A percentile compares a stretch with the other conserved stretches of the same genome.
phyloP scores from a whole-genome alignment of 495 filamentous ascomycete species.

The Astrothelium macrocarpum region DNA sequence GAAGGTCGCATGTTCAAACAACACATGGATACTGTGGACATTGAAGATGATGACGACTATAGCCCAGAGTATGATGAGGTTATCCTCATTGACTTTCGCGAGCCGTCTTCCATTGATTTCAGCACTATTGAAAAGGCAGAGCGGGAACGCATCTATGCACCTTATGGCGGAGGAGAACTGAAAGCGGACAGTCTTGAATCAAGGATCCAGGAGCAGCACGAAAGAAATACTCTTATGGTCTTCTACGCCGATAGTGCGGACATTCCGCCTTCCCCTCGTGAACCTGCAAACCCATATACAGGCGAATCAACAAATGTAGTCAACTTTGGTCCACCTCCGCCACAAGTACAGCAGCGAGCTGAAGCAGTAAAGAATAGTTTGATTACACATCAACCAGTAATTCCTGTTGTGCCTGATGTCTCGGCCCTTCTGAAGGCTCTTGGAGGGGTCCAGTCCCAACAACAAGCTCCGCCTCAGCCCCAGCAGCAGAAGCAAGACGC shows the following conservation, averaged over 20 bases:
- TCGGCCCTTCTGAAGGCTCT: constrained; percentile 12
- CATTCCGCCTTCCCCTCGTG: constrained; percentile 67
- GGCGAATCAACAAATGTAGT: constrained; percentile 29
- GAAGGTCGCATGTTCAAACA: constrained; percentile 79
- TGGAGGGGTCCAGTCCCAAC: constrained; percentile 18
- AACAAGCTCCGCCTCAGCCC: constrained; percentile 26
- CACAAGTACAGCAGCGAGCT: constrained; percentile 19
- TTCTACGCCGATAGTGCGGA: constrained; percentile 65
- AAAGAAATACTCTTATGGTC: constrained; percentile 71
- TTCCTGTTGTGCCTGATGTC: constrained; percentile 16
- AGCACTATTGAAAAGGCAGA: constrained; percentile 42
- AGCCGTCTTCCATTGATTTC: constrained; percentile 46
- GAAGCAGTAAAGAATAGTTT: constrained; percentile 5
- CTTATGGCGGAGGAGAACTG: constrained; percentile 50
- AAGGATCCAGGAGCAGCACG: constrained; percentile 57
- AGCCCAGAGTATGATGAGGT: constrained; percentile 34
- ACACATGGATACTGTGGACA: constrained; percentile 48
- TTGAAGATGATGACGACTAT: constrained; percentile 61
- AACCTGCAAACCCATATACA: constrained; percentile 44
- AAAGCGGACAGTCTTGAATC: constrained; percentile 55
- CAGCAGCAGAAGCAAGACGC: constrained; percentile 25
- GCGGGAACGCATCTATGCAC: constrained; percentile 47
- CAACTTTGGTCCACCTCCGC: constrained; percentile 43
- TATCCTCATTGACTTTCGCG: constrained; percentile 36
- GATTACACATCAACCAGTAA: constrained; percentile 23